phyloP scores from a whole-genome alignment of 345 rosid species.

The Brassica cretica region DNA sequence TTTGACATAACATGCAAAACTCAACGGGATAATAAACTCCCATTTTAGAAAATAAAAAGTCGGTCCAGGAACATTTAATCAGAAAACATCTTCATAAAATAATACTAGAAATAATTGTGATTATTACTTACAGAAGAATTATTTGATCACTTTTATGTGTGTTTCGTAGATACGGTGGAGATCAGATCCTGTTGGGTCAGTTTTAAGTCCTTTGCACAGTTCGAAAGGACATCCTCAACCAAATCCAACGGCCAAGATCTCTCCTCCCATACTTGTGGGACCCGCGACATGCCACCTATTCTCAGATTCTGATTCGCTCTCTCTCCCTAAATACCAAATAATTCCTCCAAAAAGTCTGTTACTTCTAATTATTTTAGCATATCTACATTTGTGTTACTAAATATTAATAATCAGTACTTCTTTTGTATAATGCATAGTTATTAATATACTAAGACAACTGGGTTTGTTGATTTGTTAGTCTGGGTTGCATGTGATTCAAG shows the following conservation, averaged over 20 bases:
- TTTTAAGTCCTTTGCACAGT: slow-evolving; percentile 28
- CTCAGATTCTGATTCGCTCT: slow-evolving; percentile 42
- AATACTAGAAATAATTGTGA: slow-evolving; percentile 5
- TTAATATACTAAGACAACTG: slow-evolving; percentile 29
- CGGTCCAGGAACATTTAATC: slow-evolving; percentile 43
- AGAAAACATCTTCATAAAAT: slow-evolving; percentile 8
- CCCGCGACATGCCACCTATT: slow-evolving; percentile 39
- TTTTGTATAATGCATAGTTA: slow-evolving; percentile 20
- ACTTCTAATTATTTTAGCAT: slow-evolving; percentile 33
- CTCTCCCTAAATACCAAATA: slow-evolving; percentile 33
- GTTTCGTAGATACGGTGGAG: slow-evolving; percentile 39
- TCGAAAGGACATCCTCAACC: slow-evolving; percentile 31
- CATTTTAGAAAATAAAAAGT: background rate
- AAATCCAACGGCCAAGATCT: slow-evolving; percentile 42
- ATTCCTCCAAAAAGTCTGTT: slow-evolving; percentile 33
- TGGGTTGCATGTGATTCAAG: slow-evolving; percentile 46
- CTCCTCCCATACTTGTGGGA: slow-evolving; percentile 9
- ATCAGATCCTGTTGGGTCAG: slow-evolving; percentile 40
- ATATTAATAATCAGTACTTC: slow-evolving; percentile 20
- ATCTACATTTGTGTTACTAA: slow-evolving; percentile 21
- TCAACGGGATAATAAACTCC: slow-evolving; percentile 27
- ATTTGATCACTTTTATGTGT: slow-evolving; percentile 34
- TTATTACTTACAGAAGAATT: slow-evolving; percentile 21
- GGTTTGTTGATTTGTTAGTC: slow-evolving; percentile 51
- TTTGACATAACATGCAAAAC: slow-evolving; percentile 40